Evolutionary conservation across 768 basidiomycete species (phyloP), one percentile per base, ranked within the genome.

Genomic region (Russula sp.): DNA sequence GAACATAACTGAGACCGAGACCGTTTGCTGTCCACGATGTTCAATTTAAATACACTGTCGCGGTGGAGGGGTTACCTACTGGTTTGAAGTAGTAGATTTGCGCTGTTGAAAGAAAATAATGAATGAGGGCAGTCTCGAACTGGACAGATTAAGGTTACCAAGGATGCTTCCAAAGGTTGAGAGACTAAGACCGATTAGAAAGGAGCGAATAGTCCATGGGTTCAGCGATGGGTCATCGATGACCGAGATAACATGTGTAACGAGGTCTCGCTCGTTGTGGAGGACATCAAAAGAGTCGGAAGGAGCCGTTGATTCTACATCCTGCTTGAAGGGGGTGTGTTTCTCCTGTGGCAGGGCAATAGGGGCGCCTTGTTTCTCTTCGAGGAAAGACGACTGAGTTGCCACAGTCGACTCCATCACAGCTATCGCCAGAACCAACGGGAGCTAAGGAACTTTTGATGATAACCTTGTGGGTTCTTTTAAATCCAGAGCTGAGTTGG

Each of bases 51-150:
- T 47, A 0, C 31, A 47, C 9, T 10, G 34, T 44, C 7, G 22
- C 50, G 11, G 34, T 47, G 14, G 47, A 32, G n/a, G 20, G 39
- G 10, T 35, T 8, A 55, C 73, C 61, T 67, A 80, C 82, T 6
- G 82, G 82, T 70, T 84, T 83, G 71, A 83, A 84, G 68, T 84
- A 84, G 69, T 83, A 84, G 32, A 84, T 84, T 66, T 84, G 77
- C 35, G 82, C 81, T 82, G 59, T 55, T 40, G 61, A 49, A 11
- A 18, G 22, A 18, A 4, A 32, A 22, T 5, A 20, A 39, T 49
- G 11, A 37, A 11, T 5, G 16, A 5, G 27, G 14, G 1, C 16
- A 40, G 48, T 37, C 18, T 27, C 57, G 9, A 31, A 20, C 14
- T 20, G 9, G 22, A 45, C 22, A 13, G 32, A 9, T 20, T 31